A percentile compares a stretch with the other conserved stretches of the same genome.
These are phyloP conservation scores for Saccharomyces hybrid DNA, from an alignment of 1,139 yeast genomes.

Conservation along the genomic window DNA sequence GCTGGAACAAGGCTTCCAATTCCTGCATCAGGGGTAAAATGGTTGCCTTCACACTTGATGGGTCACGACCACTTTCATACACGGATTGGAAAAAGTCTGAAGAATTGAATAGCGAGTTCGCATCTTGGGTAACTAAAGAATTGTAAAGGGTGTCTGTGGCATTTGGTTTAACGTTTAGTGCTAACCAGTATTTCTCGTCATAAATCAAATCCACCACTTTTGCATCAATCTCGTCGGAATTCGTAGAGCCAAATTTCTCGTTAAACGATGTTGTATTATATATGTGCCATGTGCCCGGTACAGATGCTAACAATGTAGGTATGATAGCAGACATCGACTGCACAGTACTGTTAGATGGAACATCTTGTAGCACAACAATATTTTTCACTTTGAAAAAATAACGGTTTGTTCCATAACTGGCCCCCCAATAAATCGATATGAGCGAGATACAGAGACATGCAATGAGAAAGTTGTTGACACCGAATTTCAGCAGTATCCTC, in stretches of 20 bases:
- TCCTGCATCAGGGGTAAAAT: slow-evolving; percentile 35
- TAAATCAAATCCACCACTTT: slow-evolving; percentile 38
- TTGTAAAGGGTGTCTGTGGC: slow-evolving; percentile 34
- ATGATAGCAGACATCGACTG: slow-evolving; percentile 3
- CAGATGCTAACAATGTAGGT: slow-evolving; percentile 8
- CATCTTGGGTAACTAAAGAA: neutral
- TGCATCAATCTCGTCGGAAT: slow-evolving; percentile 32
- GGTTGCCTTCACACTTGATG: slow-evolving; percentile 35
- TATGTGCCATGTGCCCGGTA: slow-evolving; percentile 26
- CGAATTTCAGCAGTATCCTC: slow-evolving; percentile 8
- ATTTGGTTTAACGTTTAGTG: slow-evolving; percentile 40
- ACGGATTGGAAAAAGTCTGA: slow-evolving; percentile 28
- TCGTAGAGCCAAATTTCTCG: slow-evolving; percentile 30
- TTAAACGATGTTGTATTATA: slow-evolving; percentile 22
- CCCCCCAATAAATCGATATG: slow-evolving; percentile 6
- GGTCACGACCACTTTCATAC: slow-evolving; percentile 49
- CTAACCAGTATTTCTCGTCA: slow-evolving; percentile 47
- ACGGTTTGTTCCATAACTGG: slow-evolving; percentile 2
- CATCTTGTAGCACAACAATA: slow-evolving; percentile 6
- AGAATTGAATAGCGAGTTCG: slow-evolving; percentile 13
- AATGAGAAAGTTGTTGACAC: slow-evolving; percentile 6
- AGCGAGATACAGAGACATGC: slow-evolving; percentile 4
- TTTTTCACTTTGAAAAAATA: neutral
- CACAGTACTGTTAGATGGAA: neutral
- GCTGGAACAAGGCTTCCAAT: slow-evolving; percentile 30